Evolutionary conservation across 306 rosid genomes (phyloP), one percentile per base, ranked within the genome.

Genomic region (Cajanus cajan): DNA sequence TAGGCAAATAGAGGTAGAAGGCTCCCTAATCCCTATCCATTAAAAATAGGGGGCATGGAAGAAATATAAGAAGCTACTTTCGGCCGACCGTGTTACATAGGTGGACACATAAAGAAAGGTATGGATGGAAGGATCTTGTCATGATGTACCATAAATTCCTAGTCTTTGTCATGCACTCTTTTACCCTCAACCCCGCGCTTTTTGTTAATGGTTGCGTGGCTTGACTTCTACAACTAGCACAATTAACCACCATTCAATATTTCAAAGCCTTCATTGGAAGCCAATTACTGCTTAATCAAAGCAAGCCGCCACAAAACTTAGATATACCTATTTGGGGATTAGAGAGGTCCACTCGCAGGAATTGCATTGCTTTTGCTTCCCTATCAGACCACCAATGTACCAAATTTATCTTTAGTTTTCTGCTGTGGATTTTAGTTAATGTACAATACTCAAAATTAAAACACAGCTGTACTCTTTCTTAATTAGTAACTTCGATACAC

Each of bases 11-110:
- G 11, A n/a, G 7, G 40, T 19, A 15, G 45, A 75, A 39, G 0
- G 58, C 61, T 62, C 48, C 74, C 21, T 51, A 7, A 50, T 62
- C 48, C 74, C 21, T 51, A 7, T 40, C 39, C 14, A 48, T 52
- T 59, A 69, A 69, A 82, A 70, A 70, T 28, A 68, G 19, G 28
- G 18, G 52, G 43, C 41, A 47, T 63, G 80, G 58, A 61, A 62
- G 45, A 45, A 1, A 28, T 28, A 28, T 19, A 28, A 63, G 57
- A 78, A 52, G 50, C 55, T 64, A 51, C 86, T 79, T 51, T 78
- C 40, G 44, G 43, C 68, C 62, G 71, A 73, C 79, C 11, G 1
- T 21, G 16, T 63, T 39, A 59, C 33, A 39, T 59, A 45, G 9
- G 33, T 21, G 37, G 33, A 14, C 22, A 71, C 68, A 69, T 48